Evolutionary conservation across 2,329 filamentous ascomycete species (phyloP), one percentile per base, ranked within the genome.

Genomic region (Colletotrichum gloeosporioides): DNA sequence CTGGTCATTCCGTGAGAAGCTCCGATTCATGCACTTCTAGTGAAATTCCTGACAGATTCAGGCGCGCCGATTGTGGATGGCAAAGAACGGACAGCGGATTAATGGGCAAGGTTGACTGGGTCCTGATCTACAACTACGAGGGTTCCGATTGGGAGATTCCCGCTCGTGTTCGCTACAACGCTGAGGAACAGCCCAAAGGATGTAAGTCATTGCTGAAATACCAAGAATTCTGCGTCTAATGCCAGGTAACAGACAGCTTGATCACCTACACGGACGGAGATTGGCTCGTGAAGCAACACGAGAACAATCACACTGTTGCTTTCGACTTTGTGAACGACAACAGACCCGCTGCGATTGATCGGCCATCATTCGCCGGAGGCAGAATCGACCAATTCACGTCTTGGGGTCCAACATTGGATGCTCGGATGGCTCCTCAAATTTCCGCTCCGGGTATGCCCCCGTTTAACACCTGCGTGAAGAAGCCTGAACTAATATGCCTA

Each of bases 331-430:
- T 29, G 9, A 31, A 16, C 39, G n/a, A 61, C 29, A 32, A 44
- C 59, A 62, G 15, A 34, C 71, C 8, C 55, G 57, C 44, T 27
- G 29, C 32, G 2, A 69, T 8, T 15, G 57, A 13, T 25, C 25
- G 6, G n/a, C 65, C 6, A 32, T 62, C 44, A 10, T 39, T 16
- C n/a, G 29, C 55, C 8, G 91, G 88, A 1, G 59, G 59, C 8
- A 62, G 59, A 34, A 62, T 62, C 29, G 59, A 62, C 79, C 81
- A 82, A 4, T 92, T 85, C 80, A 90, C 88, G 44, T 89, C 87
- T 12, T 93, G 91, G 91, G 91, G 91, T 8, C 91, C 91, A 3
- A 91, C 88, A 2, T 92, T 87, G 80, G 90, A 93, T 79, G 84
- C 91, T 77, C 87, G 89, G 57, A 82, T 90, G 63, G 91, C 91